These are phyloP conservation scores for Epichloe bromicola DNA, from an alignment of 2,329 filamentous ascomycete genomes.

Conservation along the genomic window DNA sequence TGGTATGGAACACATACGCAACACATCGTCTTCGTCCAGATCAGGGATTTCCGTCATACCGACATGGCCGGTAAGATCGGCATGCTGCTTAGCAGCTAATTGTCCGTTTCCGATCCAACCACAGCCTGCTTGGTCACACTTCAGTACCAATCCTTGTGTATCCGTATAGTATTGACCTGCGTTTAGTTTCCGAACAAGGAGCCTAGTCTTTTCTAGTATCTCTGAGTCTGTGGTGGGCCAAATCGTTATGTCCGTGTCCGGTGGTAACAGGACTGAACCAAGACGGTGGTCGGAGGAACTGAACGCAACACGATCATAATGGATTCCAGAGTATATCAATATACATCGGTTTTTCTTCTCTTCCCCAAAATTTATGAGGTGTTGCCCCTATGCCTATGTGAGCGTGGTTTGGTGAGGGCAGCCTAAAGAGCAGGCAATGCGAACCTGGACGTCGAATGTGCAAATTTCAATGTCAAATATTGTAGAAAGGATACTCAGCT, in stretches of 20 bases:
- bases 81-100: conserved; percentile 48
- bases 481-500: conserved; percentile 71
- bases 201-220: conserved; percentile 55
- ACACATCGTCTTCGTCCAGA: conserved; percentile 67
- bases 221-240: conserved; percentile 46
- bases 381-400: conserved; percentile 15
- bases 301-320: conserved; percentile 83
- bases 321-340: conserved; percentile 81
- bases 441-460: conserved; percentile 61
- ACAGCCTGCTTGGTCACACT: conserved; percentile 55
- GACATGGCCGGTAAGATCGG: conserved; percentile 44
- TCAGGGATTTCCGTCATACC: conserved; percentile 57
- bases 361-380: conserved; percentile 57
- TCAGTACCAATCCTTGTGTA: conserved; percentile 64
- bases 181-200: conserved; percentile 51
- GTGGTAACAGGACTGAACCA: conserved; percentile 19
- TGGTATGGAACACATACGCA: conserved; percentile 55
- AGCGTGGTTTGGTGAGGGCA: background rate
- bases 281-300: conserved; percentile 41
- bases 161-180: conserved; percentile 79
- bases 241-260: conserved; percentile 57
- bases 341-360: conserved; percentile 56
- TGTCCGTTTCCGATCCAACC: conserved; percentile 56
- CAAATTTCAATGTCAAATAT: conserved; percentile 79
- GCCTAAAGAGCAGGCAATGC: too few species aligned